Evolutionary conservation across 2,329 filamentous ascomycete species (phyloP), one percentile per base, ranked within the genome.

Genomic region (Penicillium sp.): DNA sequence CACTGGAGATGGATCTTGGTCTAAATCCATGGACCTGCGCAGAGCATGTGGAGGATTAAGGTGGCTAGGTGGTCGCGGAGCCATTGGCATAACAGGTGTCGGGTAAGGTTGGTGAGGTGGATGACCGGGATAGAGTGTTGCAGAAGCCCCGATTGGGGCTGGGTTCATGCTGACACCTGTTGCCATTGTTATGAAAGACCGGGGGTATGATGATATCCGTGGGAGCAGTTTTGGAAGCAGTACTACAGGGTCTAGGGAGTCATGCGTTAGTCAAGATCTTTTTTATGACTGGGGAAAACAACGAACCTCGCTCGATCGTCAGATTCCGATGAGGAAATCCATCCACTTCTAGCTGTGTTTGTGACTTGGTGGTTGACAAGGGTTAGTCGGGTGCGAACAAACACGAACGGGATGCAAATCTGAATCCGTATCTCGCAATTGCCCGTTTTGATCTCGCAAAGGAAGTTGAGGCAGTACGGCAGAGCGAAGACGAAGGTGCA

Each of bases 41-140:
- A 75, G 66, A 40, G 56, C 50, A n/a, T 75, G 73, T 47, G 75
- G 77, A 47, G 74, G 69, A 55, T 77, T 77, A 3, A 72, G 74
- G 6, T 71, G 66, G 58, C 67, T 64, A 23, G 66, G 64, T 26
- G 66, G 58, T 26, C 49, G 55, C 23, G 55, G 49, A 23, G 55
- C 42, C 33, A 58, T 54, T 35, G 56, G 47, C 50, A 66, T 63
- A 16, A 69, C 61, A 40, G 74, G 69, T 38, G 71, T 64, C 47
- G 71, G 65, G 63, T 74, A 78, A 42, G 73, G 69, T 61, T 75
- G 77, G 2, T 74, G 71, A 59, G 69, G 60, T 35, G 69, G 68
- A 65, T 74, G 74, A 11, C 71, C 70, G 8, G 71, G 60, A 58
- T 77, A 77, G 68, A 76, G 75, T 26, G 68, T 62, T 23, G 68